Evolutionary conservation across 768 basidiomycete genomes (phyloP), one percentile per base, ranked within the genome.

Genomic region (Suillus ampliporus): DNA sequence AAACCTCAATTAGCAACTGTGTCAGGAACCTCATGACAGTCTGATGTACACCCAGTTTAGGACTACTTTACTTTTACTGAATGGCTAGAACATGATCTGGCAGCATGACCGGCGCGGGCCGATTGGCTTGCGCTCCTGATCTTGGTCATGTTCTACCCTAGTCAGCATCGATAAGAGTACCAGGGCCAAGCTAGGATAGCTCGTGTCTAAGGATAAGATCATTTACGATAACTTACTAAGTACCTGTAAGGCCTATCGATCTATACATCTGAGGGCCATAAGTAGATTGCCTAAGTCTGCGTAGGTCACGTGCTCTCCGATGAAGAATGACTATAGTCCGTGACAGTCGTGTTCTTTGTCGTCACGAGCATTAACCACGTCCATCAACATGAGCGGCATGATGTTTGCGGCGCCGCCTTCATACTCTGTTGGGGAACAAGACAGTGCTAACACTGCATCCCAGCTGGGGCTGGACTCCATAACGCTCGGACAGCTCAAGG

Each of bases 401-500:
- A 73, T 73, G n/a, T 73, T 78, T 61, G 70, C 73, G 40, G 70
- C 74, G 53, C 66, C 73, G 44, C 67, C 71, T 21, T 67, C 74
- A 2, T 68, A 66, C 64, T 52, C 65, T 53, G 64, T 61, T 17
- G 63, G 63, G 17, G 77, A 76, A 63, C 77, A 81, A 67, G 77
- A 77, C 57, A 65, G 64, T 44, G n/a, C 17, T 31, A 68, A 62
- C 67, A 68, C 50, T 56, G 68, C 69, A 66, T 74, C 76, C 69
- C 80, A 79, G 69, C 79, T 77, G 46, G 82, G 82, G 1, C 79
- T 86, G 37, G 89, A 91, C 72, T 91, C 90, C 19, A 91, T 92
- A 69, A 91, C 89, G 10, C 84, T 94, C 37, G 91, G 91, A 40
- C 91, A 94, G 77, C 84, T 93, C 62, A 90, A 86, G 75, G 84